Base-by-base conservation (phyloP, 108 stramenopile genomes). In the Pseudonitzschia delicatissima region DNA sequence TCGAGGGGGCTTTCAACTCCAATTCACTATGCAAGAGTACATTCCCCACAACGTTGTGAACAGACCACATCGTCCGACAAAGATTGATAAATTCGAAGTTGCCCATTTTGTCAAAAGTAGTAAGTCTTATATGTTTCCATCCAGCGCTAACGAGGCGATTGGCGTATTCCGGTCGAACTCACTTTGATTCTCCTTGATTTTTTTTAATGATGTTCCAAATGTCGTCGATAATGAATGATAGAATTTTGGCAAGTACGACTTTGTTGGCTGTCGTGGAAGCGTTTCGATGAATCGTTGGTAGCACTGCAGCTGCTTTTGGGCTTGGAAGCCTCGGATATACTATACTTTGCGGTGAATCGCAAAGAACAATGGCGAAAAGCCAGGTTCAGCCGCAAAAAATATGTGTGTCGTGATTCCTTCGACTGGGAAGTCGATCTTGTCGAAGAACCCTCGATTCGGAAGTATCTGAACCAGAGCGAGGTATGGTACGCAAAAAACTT, bases 261-360 rank as follows among this genome's bases (percentile, higher is more conserved):
- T 82, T 42, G 67, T 85, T 23, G 72, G 66, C 5, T 34, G 77
- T 0, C n/a, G n/a, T 72, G 67, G 35, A 78, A 82, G 39, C 67
- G 84, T 6, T 74, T 85, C 60, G 79, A 85, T 26, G 84, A 85
- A 68, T 80, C 78, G 0, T 45, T 85, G 29, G 80, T 76, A 7
- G 77, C 51, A 32, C 50, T 84, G 44, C 67, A 78, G 34, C 44
- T 84, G 25, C 53, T 84, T 5, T 69, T 78, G 58, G 73, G 71
- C 39, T 31, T 81, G n/a, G 62, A 80, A 25, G 63, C 66, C 9
- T 40, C 67, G 37, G 80, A 84, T 29, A 51, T 84, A 26, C 35
- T 84, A 63, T 74, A 79, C 49, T 34, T 83, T 35, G 80, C 79
- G 3, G 80, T 25, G 0, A 51, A 51, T 23, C 23, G 27, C 21